phyloP scores from a whole-genome alignment of 2,329 filamentous ascomycete genomes.

The Cladosporium velox region DNA sequence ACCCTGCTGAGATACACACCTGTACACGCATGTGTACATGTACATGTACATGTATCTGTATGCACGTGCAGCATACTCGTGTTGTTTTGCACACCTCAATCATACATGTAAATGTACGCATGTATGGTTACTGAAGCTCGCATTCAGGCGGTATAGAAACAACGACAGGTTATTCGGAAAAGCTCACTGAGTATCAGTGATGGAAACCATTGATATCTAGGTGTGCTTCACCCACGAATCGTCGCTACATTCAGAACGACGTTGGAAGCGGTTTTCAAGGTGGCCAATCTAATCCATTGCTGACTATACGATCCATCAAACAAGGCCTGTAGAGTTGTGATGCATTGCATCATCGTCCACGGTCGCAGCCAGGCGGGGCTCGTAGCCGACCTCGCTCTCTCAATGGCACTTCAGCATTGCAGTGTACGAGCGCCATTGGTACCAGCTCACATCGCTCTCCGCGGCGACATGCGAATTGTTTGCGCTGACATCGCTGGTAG shows the following conservation, averaged over 20 bases:
- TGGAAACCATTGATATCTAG: too few relatives aligned
- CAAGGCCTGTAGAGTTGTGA: background rate
- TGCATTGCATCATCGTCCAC: background rate
- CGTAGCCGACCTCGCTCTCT: background rate
- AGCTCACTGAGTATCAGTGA: too few relatives aligned
- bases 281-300: background rate
- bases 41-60: too few relatives aligned
- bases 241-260: too few relatives aligned
- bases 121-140: too few relatives aligned
- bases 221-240: too few relatives aligned
- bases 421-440: background rate
- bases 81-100: background rate
- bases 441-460: background rate
- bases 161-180: too few relatives aligned
- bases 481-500: background rate
- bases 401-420: background rate
- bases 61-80: background rate
- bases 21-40: too few relatives aligned
- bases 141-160: too few relatives aligned
- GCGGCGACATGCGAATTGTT: background rate
- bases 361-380: background rate
- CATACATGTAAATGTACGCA: too few relatives aligned
- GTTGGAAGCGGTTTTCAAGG: background rate
- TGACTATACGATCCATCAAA: background rate
- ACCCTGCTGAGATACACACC: background rate